These are phyloP conservation scores for Cylindrotheca closterium DNA, from an alignment of 108 stramenopile species.

Conservation along the genomic window DNA sequence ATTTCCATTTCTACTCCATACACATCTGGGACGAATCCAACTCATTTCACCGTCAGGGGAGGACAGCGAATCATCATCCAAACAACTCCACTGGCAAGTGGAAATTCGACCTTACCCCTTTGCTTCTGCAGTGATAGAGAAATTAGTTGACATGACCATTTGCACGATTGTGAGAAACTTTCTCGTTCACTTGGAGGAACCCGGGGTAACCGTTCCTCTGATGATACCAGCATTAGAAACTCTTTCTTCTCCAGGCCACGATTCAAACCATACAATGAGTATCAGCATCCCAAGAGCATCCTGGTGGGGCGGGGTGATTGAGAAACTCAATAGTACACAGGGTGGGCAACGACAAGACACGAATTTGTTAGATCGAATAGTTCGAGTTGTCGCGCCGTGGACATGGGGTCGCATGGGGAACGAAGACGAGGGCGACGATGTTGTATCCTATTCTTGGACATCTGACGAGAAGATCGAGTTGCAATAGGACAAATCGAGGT, in stretches of 20 bases:
- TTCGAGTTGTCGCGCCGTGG: too few species aligned
- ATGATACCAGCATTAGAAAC: too few species aligned
- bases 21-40: slow-evolving; percentile 34
- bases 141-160: slow-evolving; percentile 38
- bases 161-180: slow-evolving; percentile 41
- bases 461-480: too few species aligned
- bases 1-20: slow-evolving; percentile 48
- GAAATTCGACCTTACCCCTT: slow-evolving; percentile 37
- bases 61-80: neutral
- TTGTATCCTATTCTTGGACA: slow-evolving; percentile 24
- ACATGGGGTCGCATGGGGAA: slow-evolving; percentile 39
- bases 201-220: slow-evolving; percentile 30
- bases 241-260: too few species aligned
- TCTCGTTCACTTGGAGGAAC: slow-evolving; percentile 28
- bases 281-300: slow-evolving; percentile 28
- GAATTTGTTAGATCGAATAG: too few species aligned
- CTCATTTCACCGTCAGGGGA: neutral
- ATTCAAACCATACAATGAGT: slow-evolving; percentile 23
- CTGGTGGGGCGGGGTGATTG: slow-evolving; percentile 50
- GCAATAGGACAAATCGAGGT: too few species aligned
- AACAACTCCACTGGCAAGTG: slow-evolving; percentile 39
- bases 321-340: slow-evolving; percentile 24
- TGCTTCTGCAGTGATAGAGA: slow-evolving; percentile 33
- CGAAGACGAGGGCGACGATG: slow-evolving; percentile 17
- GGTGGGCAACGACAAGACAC: slow-evolving; percentile 30